These are phyloP conservation scores for Nannochloropsis oceanica DNA, from an alignment of 108 stramenopile species.

Conservation along the genomic window DNA sequence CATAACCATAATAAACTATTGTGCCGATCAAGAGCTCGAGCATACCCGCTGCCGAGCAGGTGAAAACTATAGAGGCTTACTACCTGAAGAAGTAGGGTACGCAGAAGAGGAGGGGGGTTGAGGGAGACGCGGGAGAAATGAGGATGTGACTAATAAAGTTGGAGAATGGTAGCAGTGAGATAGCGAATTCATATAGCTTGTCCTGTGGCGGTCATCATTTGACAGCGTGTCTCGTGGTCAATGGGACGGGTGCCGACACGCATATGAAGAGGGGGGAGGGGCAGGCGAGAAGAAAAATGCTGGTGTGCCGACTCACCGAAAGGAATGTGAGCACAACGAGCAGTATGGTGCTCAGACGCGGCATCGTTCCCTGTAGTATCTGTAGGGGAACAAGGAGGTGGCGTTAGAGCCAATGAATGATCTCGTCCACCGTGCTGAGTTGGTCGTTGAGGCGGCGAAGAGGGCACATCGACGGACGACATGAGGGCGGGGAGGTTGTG, in stretches of 20 bases:
- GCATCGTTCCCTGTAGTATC: neutral
- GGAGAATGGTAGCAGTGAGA: no score
- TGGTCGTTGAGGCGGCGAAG: neutral
- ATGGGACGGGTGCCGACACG: no score
- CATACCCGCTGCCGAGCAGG: neutral
- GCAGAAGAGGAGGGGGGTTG: neutral
- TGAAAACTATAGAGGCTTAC: neutral
- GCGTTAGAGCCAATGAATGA: neutral
- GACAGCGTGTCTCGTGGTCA: no score
- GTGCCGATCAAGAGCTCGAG: neutral
- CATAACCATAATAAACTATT: neutral
- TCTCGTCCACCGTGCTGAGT: neutral
- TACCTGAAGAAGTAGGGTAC: neutral
- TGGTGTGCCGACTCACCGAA: neutral
- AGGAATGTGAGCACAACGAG: neutral
- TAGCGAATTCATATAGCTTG: no score
- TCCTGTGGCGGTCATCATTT: no score
- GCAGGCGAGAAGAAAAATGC: no score
- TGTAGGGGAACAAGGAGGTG: neutral
- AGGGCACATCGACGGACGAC: no score
- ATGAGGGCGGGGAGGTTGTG: no score
- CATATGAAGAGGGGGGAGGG: no score
- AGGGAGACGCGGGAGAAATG: neutral
- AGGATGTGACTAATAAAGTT: no score
- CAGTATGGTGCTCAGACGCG: neutral